A percentile compares a stretch with the other conserved stretches of the same genome.
Evolutionary conservation across 2,329 filamentous ascomycete species (phyloP).

Genomic region (Annulohypoxylon truncatum): DNA sequence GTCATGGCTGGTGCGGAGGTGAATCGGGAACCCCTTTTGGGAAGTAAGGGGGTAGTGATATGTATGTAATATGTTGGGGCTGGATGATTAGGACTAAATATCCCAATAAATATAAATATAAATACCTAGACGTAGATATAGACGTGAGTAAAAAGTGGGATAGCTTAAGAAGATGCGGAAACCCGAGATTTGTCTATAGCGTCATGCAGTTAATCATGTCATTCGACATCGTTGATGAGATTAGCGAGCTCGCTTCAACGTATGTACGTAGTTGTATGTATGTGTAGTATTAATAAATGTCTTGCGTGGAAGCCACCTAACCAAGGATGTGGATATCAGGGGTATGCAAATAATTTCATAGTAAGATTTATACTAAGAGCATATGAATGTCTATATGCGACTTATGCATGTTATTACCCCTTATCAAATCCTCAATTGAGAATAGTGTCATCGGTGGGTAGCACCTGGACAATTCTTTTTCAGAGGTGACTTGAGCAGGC

Average conservation of each 20-base stretch:
- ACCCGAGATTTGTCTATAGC: neutral
- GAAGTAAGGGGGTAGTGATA: neutral
- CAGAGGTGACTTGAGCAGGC: neutral
- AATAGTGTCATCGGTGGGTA: neutral
- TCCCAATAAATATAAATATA: neutral
- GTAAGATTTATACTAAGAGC: neutral
- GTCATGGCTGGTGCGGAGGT: constrained; percentile 34
- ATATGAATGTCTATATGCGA: neutral
- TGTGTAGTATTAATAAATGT: neutral
- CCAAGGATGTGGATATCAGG: neutral
- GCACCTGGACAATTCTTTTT: neutral
- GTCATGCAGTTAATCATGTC: constrained; percentile 9
- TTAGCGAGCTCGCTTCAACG: constrained; percentile 24
- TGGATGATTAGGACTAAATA: neutral
- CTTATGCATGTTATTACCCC: neutral
- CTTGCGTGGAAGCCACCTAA: neutral
- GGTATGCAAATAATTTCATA: neutral
- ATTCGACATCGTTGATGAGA: constrained; percentile 12
- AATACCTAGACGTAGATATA: neutral
- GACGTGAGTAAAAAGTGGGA: neutral
- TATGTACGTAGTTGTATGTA: neutral
- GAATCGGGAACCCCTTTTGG: neutral
- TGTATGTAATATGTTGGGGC: neutral
- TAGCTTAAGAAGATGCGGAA: neutral
- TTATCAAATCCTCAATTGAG: too few species aligned